Base-by-base conservation (phyloP, 129 eudicot genomes). In the Helianthus tuberosus region DNA sequence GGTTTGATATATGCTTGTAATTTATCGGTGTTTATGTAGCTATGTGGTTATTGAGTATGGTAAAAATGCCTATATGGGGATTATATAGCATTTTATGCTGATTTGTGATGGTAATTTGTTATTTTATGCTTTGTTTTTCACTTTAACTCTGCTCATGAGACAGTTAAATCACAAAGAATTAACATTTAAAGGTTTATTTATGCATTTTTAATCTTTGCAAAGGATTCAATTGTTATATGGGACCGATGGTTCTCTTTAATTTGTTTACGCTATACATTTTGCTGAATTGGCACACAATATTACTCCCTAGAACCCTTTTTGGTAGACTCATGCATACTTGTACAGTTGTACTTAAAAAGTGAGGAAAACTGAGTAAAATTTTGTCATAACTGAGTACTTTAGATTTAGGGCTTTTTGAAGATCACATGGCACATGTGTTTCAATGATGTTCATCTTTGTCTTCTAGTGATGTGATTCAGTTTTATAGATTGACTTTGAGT, bases 251-350 rank as follows among this genome's bases (percentile, higher is more conserved):
- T 17, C 16, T 65, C 49, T 14, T 41, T 58, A 23, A 6, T 20
- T 32, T 58, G 64, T 25, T 20, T 57, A 5, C 8, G 3, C 46
- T 1, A 39, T 39, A 8, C n/a, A 36, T 25, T 14, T 58, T 9
- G 38, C 23, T 58, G 23, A 15, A 58, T 20, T 25, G 36, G 69
- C 52, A 65, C 25, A 65, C 10, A 65, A 25, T 23, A 25, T 23
- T 23, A 29, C 27, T 29, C 46, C 29, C 59, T 68, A 68, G 61
- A 27, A 2, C 60, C 46, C 46, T 0, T 38, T 68, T 49, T 38
- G 49, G 73, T 68, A 14, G 23, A 60, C n/a, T 68, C 25, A 68
- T 50, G 73, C 73, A 68, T 50, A 55, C 60, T 49, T 68, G 59
- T 49, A 29, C 0, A 20, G 23, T 20, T 20, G 23, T 20, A 20